Evolutionary conservation across 495 filamentous ascomycete species (phyloP), one percentile per base, ranked within the genome.

Genomic region (Xeromyces bisporus): DNA sequence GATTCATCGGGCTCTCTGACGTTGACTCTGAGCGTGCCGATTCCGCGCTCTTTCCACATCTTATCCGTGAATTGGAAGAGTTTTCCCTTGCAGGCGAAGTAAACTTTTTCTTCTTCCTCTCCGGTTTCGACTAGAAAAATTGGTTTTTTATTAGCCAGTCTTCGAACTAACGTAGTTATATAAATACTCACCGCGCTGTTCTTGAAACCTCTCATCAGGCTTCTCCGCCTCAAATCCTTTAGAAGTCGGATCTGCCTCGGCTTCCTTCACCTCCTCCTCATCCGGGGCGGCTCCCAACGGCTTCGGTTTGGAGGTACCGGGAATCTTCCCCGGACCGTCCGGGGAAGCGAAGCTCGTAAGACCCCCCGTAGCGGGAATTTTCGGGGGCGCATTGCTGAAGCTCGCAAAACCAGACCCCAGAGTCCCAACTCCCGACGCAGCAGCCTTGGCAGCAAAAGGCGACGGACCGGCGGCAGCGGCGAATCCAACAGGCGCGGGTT

Each of bases 1-100:
- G 70, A 65, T 29, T 73, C 64, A 3, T 46, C 44, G 5, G 33
- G 14, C 31, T 58, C 50, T n/a, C 69, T 62, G 7, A 77, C 71
- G 42, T 93, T 93, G 45, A 93, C 63, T 54, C 86, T 86, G 42
- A 93, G 67, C 31, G 70, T 75, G 20, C 85, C 85, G 6, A 73
- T 64, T 12, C 85, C 85, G 15, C 84, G 71, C 52, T 93, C 85
- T 43, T 82, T 83, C 85, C 85, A 93, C n/a, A 64, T 63, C 38
- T 76, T 77, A 33, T 70, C 59, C 18, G 66, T 59, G 41, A 83
- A 79, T 27, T 71, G 51, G 55, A 73, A 93, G 18, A 93, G 66
- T 55, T 86, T 91, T 12, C 77, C 77, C 47, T 64, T 78, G 62
- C 43, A 80, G 26, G 42, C 68, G 53, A 62, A 87, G 50, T 50